Evolutionary conservation across 148 eudicot genomes (phyloP).

Genomic region (Camellia sinensis): DNA sequence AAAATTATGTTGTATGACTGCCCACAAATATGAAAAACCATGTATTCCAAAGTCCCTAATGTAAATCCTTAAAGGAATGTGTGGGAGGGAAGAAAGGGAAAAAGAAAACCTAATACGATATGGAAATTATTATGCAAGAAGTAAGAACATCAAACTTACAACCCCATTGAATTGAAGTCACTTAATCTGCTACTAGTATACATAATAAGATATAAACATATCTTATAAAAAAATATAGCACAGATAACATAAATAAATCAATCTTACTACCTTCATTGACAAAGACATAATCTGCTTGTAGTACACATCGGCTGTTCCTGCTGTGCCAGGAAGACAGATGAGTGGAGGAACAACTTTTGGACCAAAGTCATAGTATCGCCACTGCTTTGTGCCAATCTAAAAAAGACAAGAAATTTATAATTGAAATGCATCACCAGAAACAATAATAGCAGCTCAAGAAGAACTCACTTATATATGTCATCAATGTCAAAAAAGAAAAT

Average conservation of each 20-base stretch:
- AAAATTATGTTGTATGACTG: not conserved
- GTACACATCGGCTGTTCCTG: slow-evolving; percentile 94
- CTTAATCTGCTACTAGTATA: too few species aligned
- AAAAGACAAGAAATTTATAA: slow-evolving; percentile 10
- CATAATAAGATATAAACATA: too few species aligned
- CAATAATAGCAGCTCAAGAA: not conserved
- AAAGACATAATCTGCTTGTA: slow-evolving; percentile 94
- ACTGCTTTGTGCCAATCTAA: slow-evolving; percentile 86
- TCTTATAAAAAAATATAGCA: too few species aligned
- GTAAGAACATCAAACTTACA: too few species aligned
- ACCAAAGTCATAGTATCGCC: slow-evolving; percentile 98
- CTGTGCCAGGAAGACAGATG: slow-evolving; percentile 84
- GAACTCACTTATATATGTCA: not conserved
- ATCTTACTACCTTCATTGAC: slow-evolving; percentile 70
- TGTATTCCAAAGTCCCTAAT: too few species aligned
- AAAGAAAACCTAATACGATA: too few species aligned
- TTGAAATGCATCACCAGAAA: slow-evolving; percentile 13
- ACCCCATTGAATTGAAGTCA: too few species aligned
- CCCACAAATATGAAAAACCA: not conserved
- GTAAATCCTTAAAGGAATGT: too few species aligned
- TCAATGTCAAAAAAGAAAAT: not conserved
- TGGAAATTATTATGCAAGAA: too few species aligned
- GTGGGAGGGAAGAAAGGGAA: too few species aligned
- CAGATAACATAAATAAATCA: not conserved
- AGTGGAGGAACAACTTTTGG: slow-evolving; percentile 95